phyloP scores from a whole-genome alignment of 805 yeast genomes.

The Ogataea paradorogensis region DNA sequence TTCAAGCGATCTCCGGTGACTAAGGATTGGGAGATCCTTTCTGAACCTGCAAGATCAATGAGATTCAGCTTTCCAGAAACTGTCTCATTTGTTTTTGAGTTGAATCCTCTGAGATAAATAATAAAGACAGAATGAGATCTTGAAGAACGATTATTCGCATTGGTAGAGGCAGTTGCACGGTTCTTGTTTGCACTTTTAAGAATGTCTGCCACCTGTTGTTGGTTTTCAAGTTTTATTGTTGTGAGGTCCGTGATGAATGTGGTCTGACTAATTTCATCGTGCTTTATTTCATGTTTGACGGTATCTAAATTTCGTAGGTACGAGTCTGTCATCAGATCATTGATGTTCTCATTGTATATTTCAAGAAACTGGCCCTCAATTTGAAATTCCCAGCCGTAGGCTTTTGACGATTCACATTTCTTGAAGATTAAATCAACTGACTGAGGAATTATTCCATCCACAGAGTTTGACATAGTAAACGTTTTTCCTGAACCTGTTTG shows the following conservation, averaged over 20 bases:
- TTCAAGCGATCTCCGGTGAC: slow-evolving; percentile 75
- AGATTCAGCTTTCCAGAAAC: slow-evolving; percentile 67
- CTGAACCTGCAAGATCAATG: slow-evolving; percentile 94
- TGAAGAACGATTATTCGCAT: slow-evolving; percentile 79
- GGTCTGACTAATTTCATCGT: slow-evolving; percentile 50
- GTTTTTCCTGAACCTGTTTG: slow-evolving; percentile 98
- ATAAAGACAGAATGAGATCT: slow-evolving; percentile 86
- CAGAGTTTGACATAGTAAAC: slow-evolving; percentile 72
- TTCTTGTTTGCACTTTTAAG: slow-evolving; percentile 55
- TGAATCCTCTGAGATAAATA: slow-evolving; percentile 55
- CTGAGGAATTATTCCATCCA: slow-evolving; percentile 78
- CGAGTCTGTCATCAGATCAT: slow-evolving; percentile 55
- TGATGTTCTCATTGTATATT: slow-evolving; percentile 79
- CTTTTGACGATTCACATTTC: slow-evolving; percentile 44
- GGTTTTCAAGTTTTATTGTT: slow-evolving; percentile 39
- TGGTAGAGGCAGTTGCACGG: slow-evolving; percentile 79
- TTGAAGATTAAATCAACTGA: slow-evolving; percentile 70
- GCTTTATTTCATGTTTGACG: slow-evolving; percentile 65
- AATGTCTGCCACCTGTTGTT: slow-evolving; percentile 47
- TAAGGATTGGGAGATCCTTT: slow-evolving; percentile 70
- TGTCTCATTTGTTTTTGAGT: slow-evolving; percentile 45
- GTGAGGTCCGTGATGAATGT: slow-evolving; percentile 64
- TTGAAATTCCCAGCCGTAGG: slow-evolving; percentile 60
- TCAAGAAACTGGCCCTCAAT: slow-evolving; percentile 79
- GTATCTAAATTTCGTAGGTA: slow-evolving; percentile 21